Conservation (phyloP, 306 rosid genomes). For the Rosa multiflora region DNA sequence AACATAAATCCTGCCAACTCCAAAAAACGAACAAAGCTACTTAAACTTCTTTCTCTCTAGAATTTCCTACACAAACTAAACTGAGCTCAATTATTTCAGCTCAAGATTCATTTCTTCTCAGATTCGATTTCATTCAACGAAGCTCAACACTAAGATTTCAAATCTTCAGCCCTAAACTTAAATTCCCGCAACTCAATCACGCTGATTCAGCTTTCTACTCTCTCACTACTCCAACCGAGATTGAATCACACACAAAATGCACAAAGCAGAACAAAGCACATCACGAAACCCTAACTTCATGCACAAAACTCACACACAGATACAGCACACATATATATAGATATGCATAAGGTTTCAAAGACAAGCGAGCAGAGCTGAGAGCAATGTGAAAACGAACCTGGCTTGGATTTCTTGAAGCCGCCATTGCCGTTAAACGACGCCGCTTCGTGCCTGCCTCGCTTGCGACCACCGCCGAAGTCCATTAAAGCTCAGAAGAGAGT, state of each 20-base stretch:
- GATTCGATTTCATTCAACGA: neutral
- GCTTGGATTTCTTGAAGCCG: slow-evolving; percentile 57
- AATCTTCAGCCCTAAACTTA: neutral
- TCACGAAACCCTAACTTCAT: neutral
- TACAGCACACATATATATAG: no score
- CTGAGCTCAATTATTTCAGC: neutral
- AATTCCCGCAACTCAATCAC: neutral
- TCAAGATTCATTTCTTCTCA: neutral
- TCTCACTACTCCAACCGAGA: neutral
- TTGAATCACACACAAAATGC: neutral
- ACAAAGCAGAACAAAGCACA: neutral
- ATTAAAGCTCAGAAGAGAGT: slow-evolving; percentile 11
- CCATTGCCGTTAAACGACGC: slow-evolving; percentile 72
- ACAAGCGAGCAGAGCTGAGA: neutral
- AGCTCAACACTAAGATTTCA: neutral
- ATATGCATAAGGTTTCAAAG: no score
- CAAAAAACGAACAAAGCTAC: neutral
- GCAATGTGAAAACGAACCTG: slow-evolving; percentile 42
- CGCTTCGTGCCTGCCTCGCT: slow-evolving; percentile 61
- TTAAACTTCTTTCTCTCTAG: neutral
- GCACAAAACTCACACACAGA: neutral
- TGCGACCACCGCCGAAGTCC: slow-evolving; percentile 59
- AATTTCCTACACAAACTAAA: neutral
- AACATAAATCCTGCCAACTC: neutral
- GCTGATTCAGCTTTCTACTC: neutral